Evolutionary conservation across 495 filamentous ascomycete genomes (phyloP).

Genomic region (Penicillium pancosmium): DNA sequence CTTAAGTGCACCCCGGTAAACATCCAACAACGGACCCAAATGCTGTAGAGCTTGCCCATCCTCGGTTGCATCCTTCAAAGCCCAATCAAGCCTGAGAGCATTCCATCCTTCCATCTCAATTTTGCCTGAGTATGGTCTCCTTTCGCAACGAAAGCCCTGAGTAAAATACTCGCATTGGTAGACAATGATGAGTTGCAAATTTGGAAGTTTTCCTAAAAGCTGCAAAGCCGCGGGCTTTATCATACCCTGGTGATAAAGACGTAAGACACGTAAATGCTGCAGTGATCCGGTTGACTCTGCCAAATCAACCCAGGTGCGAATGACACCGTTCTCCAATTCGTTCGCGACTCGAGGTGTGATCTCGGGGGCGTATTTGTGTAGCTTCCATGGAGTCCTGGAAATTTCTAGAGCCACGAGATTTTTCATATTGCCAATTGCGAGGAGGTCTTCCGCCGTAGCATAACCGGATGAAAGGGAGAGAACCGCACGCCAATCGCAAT

Average conservation of each 20-base stretch:
- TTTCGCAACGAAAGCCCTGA: neutral
- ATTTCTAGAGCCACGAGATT: constrained; percentile 47
- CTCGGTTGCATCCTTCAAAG: neutral
- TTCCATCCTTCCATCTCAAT: constrained; percentile 5
- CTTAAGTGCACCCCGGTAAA: neutral
- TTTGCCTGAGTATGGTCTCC: neutral
- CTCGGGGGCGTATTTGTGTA: neutral
- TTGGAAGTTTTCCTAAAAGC: constrained; percentile 33
- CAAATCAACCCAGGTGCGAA: constrained; percentile 44
- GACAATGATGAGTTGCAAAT: constrained; percentile 31
- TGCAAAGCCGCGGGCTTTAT: constrained; percentile 27
- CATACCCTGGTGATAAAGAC: constrained; percentile 29
- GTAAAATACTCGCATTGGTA: constrained; percentile 24
- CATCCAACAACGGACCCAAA: constrained; percentile 1
- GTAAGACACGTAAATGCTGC: constrained; percentile 39
- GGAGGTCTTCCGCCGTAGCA: constrained; percentile 35
- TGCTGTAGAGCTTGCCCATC: neutral
- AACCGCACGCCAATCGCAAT: constrained; percentile 32
- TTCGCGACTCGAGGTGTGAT: constrained; percentile 3
- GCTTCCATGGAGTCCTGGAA: constrained; percentile 8
- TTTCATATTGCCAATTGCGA: constrained; percentile 34
- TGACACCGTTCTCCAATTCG: constrained; percentile 37
- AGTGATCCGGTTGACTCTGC: constrained; percentile 29
- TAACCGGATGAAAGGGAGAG: constrained; percentile 32
- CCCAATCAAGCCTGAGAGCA: constrained; percentile 1